Base-by-base conservation (phyloP, 305 asterid genomes). In the Fraxinus sp. region DNA sequence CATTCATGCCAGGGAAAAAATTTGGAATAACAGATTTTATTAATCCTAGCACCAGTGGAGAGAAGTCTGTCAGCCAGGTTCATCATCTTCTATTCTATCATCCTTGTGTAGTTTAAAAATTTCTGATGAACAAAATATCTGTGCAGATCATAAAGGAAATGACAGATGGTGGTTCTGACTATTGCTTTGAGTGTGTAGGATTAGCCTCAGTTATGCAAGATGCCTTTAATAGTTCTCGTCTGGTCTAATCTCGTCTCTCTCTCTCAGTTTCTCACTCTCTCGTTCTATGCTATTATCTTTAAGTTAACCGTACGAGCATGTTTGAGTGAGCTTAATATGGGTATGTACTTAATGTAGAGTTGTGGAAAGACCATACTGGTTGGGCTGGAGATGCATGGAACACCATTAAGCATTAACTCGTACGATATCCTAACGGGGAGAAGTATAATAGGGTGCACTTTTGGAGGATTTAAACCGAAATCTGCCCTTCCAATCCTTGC, bases 101-200 rank as follows among this genome's bases (percentile, higher is more conserved):
- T 8, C 14, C 36, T 46, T 0, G 4, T 35, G 52, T 41, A 2
- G 52, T 41, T 9, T 41, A 41, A 11, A 46, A 46, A 26, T 46
- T 46, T 46, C 57, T 46, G 1, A 46, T 46, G 57, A 46, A 46
- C 18, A 13, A 46, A 46, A 13, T 46, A 13, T 46, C 0, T 49
- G 2, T 5, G 7, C 81, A 87, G 90, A 83, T 85, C 18, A 87
- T 89, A 74, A 66, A 80, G 35, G 90, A 87, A 77, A 86, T 87
- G 86, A 89, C 78, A 0, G 81, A 77, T 62, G 91, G 87, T 1
- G 92, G 92, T 4, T 90, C 88, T 28, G 91, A 89, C 35, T 86
- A 89, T 75, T 86, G 88, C 78, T 89, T 89, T 35, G 92, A 89
- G 5, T 89, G 92, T 71, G 79, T 86, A 68, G 92, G 92, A 36